Evolutionary conservation across 495 filamentous ascomycete genomes (phyloP), one percentile per base, ranked within the genome.

Genomic region (Entonaema liquescens): DNA sequence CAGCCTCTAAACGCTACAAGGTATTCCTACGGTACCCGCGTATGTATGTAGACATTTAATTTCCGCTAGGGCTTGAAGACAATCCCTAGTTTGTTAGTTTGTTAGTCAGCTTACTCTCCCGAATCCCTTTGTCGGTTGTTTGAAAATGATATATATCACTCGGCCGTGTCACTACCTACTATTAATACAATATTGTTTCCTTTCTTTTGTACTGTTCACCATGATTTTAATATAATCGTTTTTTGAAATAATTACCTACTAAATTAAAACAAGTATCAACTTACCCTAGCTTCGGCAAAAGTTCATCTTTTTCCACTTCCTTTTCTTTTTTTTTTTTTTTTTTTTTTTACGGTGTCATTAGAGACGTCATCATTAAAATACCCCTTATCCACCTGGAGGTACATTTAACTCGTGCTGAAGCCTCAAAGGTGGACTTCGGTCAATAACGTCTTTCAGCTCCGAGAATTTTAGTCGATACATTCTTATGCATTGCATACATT

Each of bases 381-480:
- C 23, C 23, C 49, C 49, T 53, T 19, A 19, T 6, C n/a, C 15
- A 13, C 49, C 23, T 29, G 13, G 12, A 15, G 15, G 23, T 53
- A 29, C 49, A 23, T 47, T 47, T 47, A 19, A 47, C 42, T 47
- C 42, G 17, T 53, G 13, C 49, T 29, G 49, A 11, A 53, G 15
- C 49, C 49, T 63, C 42, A 64, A 60, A 68, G 52, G 57, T 49
- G 28, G 52, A 19, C 28, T 47, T 68, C 60, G 63, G 69, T 47
- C 42, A 38, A 59, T 66, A 67, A 67, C 12, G 40, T 49, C 58
- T 31, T 52, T 56, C 40, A 58, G 49, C 59, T 40, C 69, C 65
- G 59, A 68, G 40, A 50, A 50, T 31, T 28, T 55, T 53, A 56
- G 53, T 56, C 64, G 47, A 47, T 44, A 21, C 2, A n/a, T 47